These are phyloP conservation scores for Boechera retrofracta DNA, from an alignment of 345 rosid genomes.

Conservation along the genomic window DNA sequence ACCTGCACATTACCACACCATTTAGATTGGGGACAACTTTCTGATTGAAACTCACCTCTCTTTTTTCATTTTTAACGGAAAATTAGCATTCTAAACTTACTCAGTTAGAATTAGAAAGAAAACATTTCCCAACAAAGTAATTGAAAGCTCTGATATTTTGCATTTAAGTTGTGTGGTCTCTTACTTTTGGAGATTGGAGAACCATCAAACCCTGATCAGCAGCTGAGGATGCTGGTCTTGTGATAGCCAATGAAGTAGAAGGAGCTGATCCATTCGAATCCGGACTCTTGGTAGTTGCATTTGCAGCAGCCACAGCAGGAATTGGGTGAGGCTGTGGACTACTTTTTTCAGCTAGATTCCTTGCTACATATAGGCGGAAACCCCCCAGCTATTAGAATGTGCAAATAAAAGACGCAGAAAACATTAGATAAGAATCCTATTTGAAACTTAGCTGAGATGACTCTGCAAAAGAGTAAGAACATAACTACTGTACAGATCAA, in stretches of 20 bases:
- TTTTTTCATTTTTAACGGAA: background rate
- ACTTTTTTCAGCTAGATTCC: conserved; percentile 54
- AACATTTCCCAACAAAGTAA: background rate
- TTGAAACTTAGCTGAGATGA: background rate
- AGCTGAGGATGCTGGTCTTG: conserved; percentile 59
- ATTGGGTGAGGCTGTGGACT: conserved; percentile 49
- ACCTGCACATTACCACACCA: conserved; percentile 58
- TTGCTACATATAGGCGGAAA: conserved; percentile 70
- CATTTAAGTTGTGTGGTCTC: conserved; percentile 25
- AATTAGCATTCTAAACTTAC: background rate
- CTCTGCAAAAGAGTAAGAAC: conserved; percentile 14
- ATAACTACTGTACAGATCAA: conserved; percentile 14
- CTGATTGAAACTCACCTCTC: background rate
- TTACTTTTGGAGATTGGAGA: conserved; percentile 88
- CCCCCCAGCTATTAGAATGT: conserved; percentile 66
- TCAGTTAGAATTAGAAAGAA: background rate
- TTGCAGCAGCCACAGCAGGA: conserved; percentile 46
- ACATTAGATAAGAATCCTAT: conserved; percentile 32
- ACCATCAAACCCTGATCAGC: conserved; percentile 81
- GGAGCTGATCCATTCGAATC: conserved; percentile 56
- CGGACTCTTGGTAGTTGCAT: conserved; percentile 36
- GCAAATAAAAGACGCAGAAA: conserved; percentile 28
- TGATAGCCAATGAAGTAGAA: conserved; percentile 65
- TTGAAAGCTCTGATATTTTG: conserved; percentile 9
- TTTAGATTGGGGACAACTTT: conserved; percentile 12